A percentile compares a stretch with the other conserved stretches of the same genome.
These are phyloP conservation scores for Calocybe gambosa DNA, from an alignment of 1,284 basidiomycete genomes.

Conservation along the genomic window DNA sequence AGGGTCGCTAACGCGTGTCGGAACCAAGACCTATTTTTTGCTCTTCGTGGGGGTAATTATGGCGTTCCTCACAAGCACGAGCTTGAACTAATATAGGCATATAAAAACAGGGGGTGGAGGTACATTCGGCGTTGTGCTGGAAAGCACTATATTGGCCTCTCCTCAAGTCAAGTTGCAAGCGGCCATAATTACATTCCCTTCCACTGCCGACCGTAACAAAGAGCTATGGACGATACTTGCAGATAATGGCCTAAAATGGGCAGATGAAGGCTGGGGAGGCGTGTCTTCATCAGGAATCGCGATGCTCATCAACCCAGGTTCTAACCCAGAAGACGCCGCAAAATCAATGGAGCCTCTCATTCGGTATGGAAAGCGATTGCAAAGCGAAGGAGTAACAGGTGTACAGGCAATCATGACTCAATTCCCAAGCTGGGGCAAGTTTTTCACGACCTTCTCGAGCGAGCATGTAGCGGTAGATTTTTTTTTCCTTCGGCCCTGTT, in stretches of 20 bases:
- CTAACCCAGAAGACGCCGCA: conserved; percentile 25
- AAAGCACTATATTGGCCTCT: conserved; percentile 28
- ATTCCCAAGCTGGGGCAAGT: conserved; percentile 33
- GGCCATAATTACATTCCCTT: conserved; percentile 22
- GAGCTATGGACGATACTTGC: conserved; percentile 28
- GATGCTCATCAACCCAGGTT: conserved; percentile 27
- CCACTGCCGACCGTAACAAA: conserved; percentile 17
- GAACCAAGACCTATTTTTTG: conserved; percentile 33
- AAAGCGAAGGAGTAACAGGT: conserved; percentile 22
- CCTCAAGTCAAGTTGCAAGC: conserved; percentile 28
- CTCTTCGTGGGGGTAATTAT: conserved; percentile 29
- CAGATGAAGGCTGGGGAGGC: conserved; percentile 49
- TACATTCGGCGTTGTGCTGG: conserved; percentile 34
- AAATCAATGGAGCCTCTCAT: conserved; percentile 36
- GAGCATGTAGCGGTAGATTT: conserved; percentile 24
- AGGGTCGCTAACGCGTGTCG: conserved; percentile 28
- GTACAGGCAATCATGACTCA: conserved; percentile 25
- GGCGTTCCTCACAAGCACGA: not conserved
- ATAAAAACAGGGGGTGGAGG: conserved; percentile 25
- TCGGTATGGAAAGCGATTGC: conserved; percentile 27
- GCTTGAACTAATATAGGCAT: not conserved
- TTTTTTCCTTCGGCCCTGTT: not conserved
- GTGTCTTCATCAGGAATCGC: conserved; percentile 30
- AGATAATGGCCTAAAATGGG: conserved; percentile 35
- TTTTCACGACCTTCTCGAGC: conserved; percentile 32